phyloP scores from a whole-genome alignment of 257 asterid genomes.

The Fraxinus quadrangulata region DNA sequence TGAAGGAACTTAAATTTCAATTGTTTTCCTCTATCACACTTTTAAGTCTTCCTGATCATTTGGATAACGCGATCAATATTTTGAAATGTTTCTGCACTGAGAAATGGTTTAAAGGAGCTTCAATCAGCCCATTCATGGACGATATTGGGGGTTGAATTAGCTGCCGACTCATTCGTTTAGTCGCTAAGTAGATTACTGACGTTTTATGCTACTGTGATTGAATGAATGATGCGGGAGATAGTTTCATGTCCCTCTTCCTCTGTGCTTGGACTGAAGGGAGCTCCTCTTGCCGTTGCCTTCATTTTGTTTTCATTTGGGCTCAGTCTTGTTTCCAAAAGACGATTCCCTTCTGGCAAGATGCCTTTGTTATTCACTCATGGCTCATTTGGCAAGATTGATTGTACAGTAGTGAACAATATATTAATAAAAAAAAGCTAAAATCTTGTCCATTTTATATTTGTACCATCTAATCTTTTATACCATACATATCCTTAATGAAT shows the following conservation, averaged over 20 bases:
- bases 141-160: conserved; percentile 68
- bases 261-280: conserved; percentile 98
- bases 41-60: not conserved
- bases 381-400: not conserved
- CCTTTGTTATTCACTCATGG: not conserved
- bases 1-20: not conserved
- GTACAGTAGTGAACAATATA: not conserved
- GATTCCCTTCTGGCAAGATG: not conserved
- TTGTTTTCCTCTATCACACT: not conserved
- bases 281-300: conserved; percentile 66
- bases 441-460: not conserved
- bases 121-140: conserved; percentile 93
- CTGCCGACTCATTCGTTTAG: conserved; percentile 96
- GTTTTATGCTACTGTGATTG: conserved; percentile 73
- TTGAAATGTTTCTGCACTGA: conserved; percentile 26
- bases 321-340: not conserved
- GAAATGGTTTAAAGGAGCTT: conserved; percentile 74
- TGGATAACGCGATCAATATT: not conserved
- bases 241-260: conserved; percentile 73
- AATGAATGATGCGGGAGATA: conserved; percentile 99
- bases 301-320: not conserved
- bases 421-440: too few relatives aligned
- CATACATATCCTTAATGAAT: not conserved
- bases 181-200: conserved; percentile 57
- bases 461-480: not conserved